Conservation (phyloP, 768 basidiomycete species). For the Coprinellus micaceus region DNA sequence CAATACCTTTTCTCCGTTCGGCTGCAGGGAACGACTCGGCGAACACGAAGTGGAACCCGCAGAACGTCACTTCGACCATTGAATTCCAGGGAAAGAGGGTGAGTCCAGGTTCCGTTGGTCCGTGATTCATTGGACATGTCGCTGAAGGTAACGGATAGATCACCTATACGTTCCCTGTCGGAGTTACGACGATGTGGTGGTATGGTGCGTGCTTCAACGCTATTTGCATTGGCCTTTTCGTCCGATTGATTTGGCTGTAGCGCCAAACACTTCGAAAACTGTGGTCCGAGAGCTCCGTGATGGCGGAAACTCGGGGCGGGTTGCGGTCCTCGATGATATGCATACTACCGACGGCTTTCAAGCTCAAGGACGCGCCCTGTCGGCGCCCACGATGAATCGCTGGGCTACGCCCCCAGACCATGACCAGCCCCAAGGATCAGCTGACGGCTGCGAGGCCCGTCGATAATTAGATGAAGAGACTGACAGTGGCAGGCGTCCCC, state of each 20-base stretch:
- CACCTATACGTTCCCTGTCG: slow-evolving; percentile 68
- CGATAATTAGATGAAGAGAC: no score
- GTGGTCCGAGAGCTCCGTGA: background rate
- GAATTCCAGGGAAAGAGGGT: slow-evolving; percentile 62
- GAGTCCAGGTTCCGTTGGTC: slow-evolving; percentile 3
- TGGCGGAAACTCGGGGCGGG: background rate
- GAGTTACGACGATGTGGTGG: slow-evolving; percentile 55
- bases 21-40: slow-evolving; percentile 42
- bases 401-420: no score
- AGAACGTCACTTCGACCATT: slow-evolving; percentile 54
- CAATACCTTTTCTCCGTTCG: no score
- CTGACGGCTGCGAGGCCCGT: no score
- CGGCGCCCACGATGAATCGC: no score
- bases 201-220: slow-evolving; percentile 25
- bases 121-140: background rate
- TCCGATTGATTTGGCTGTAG: background rate
- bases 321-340: background rate
- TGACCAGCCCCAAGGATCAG: no score
- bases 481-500: no score
- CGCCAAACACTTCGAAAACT: background rate
- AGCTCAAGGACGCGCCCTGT: no score
- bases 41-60: slow-evolving; percentile 49
- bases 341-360: background rate
- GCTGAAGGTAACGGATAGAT: slow-evolving; percentile 34
- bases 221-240: background rate